Evolutionary conservation across 768 basidiomycete species (phyloP), one percentile per base, ranked within the genome.

Genomic region (Pleurotus salmoneostramineus): DNA sequence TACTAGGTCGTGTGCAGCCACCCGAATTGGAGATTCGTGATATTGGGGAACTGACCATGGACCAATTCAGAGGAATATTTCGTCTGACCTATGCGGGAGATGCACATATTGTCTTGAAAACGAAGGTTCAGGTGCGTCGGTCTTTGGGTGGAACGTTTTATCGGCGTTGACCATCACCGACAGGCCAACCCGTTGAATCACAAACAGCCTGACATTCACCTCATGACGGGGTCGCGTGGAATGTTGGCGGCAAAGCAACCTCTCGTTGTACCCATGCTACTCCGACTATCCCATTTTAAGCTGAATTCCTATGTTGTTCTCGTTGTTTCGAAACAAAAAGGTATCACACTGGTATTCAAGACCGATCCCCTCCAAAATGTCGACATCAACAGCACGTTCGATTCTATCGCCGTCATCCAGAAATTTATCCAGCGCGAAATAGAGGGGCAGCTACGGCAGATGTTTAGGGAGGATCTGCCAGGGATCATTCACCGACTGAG

Each of bases 341-440:
- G 97, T 44, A 98, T 98, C 68, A 98, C 97, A 0, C 85, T 99
- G 55, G 97, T 98, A 27, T 99, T 99, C 85, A 98, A 98, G 76
- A 98, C 97, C 36, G 97, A 99, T 72, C 97, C 97, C 1, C 82
- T 99, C 40, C 95, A 99, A 73, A 92, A 93, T 63, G 95, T 99
- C 55, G 93, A 98, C 68, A 98, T 99, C 69, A 95, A 91, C 72
- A 91, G 89, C 70, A 98, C 95, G 2, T 99, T 99, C 66, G 97
- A 99, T 72, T 94, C 93, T 3, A 96, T 99, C 61, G 93, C 92
- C 47, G 95, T 98, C 62, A 97, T 99, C 51, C 92, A 98, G 69
- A 95, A 94, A 57, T 98, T 95, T 71, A 94, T 99, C 59, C 97
- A 98, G 70, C 84, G 87, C 58, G 96, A 98, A 74, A 98, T 99